phyloP scores from a whole-genome alignment of 2,329 filamentous ascomycete genomes.

The Delphinella strobiligena region DNA sequence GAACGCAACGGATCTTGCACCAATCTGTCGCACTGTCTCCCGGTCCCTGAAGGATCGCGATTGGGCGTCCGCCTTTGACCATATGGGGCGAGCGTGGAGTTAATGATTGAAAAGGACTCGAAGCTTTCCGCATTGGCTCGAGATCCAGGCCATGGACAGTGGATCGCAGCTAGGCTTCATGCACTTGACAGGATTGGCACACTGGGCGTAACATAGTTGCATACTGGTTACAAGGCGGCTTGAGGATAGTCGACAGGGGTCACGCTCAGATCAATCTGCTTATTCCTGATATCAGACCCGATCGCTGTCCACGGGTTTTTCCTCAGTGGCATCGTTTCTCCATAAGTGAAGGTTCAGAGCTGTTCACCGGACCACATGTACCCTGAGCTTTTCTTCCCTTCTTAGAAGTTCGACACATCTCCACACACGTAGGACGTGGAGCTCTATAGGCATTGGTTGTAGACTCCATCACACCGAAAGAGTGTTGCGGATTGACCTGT shows the following conservation, averaged over 20 bases:
- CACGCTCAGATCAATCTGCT: constrained; percentile 9
- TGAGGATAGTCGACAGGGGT: constrained; percentile 3
- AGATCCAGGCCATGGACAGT: constrained; percentile 5
- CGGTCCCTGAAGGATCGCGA: neutral
- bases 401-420: neutral
- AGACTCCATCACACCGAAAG: too few species aligned
- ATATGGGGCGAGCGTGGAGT: constrained; percentile 1
- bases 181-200: constrained; percentile 5
- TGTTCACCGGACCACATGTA: too few species aligned
- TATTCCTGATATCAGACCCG: constrained; percentile 3
- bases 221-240: constrained; percentile 7
- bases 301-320: constrained; percentile 3
- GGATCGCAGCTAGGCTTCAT: constrained; percentile 1
- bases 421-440: too few species aligned
- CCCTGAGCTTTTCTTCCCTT: constrained; percentile 1
- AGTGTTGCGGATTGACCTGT: too few species aligned
- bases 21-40: constrained; percentile 5
- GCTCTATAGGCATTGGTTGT: too few species aligned
- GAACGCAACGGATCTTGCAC: neutral
- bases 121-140: constrained; percentile 1
- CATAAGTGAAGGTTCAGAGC: constrained; percentile 6
- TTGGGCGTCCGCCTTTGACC: constrained; percentile 1
- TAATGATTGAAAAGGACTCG: constrained; percentile 2
- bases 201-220: constrained; percentile 5
- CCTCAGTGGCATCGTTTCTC: constrained; percentile 1